Conservation (phyloP, 2,329 filamentous ascomycete species). For the Parafenestella ontariensis region DNA sequence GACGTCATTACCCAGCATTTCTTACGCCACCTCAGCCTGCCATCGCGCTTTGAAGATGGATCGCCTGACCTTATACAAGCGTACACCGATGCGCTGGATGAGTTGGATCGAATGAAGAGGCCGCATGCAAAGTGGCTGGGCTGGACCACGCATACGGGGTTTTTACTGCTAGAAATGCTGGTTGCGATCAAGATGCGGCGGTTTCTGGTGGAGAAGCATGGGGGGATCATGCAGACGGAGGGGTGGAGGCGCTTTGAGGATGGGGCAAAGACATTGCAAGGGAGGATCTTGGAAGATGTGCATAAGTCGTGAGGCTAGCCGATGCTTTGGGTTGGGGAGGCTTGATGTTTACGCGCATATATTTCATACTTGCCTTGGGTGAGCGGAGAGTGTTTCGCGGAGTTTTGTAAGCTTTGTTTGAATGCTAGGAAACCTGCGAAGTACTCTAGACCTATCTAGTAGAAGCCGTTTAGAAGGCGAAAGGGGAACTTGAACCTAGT, state of each 20-base stretch:
- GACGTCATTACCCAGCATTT: constrained; percentile 9
- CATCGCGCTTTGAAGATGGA: constrained; percentile 7
- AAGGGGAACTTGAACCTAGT: no score
- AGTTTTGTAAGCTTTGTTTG: no score
- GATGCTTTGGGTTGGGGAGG: not conserved
- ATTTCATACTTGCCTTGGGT: no score
- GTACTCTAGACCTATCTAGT: no score
- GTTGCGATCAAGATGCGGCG: constrained; percentile 30
- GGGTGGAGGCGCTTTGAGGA: constrained; percentile 25
- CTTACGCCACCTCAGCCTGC: not conserved
- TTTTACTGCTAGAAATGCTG: constrained; percentile 22
- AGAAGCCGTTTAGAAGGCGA: no score
- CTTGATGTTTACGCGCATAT: no score
- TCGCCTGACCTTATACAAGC: constrained; percentile 19
- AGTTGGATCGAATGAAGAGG: constrained; percentile 7
- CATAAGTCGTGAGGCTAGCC: constrained; percentile 1
- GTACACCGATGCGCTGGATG: constrained; percentile 15
- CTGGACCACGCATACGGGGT: constrained; percentile 14
- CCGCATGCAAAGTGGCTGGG: constrained; percentile 23
- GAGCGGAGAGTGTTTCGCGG: no score
- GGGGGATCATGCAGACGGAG: constrained; percentile 13
- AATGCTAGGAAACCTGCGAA: no score
- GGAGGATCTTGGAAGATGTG: constrained; percentile 16
- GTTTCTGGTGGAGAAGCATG: constrained; percentile 17
- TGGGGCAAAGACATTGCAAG: constrained; percentile 9